Conservation (phyloP, 768 basidiomycete species). For the Naematelia aurantialba region DNA sequence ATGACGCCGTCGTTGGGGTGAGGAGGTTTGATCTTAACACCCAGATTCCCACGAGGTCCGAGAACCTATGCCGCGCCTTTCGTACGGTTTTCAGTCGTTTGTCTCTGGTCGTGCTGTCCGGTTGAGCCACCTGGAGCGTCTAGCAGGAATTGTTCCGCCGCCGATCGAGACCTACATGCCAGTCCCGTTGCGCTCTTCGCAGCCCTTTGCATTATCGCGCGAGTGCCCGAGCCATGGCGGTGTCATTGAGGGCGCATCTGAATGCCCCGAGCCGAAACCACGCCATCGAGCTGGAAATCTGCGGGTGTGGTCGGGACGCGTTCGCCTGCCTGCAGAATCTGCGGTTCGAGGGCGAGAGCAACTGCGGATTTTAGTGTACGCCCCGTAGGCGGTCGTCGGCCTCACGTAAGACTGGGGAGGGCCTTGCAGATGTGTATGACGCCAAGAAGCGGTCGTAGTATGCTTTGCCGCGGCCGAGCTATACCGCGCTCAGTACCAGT, state of each 20-base stretch:
- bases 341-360: conserved; percentile 33
- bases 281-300: conserved; percentile 35
- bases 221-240: too few relatives aligned
- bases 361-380: conserved; percentile 18
- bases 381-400: neutral
- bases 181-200: too few relatives aligned
- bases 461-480: conserved; percentile 45
- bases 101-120: too few relatives aligned
- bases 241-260: neutral
- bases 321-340: conserved; percentile 24
- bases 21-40: too few relatives aligned
- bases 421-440: conserved; percentile 15
- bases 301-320: conserved; percentile 32
- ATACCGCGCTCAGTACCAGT: neutral
- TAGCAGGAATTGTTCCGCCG: too few relatives aligned
- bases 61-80: too few relatives aligned
- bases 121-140: too few relatives aligned
- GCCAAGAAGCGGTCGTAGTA: conserved; percentile 40
- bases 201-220: too few relatives aligned
- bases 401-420: conserved; percentile 31
- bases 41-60: too few relatives aligned
- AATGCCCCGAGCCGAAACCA: conserved; percentile 22
- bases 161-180: too few relatives aligned
- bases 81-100: too few relatives aligned
- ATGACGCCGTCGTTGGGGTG: too few relatives aligned